Evolutionary conservation across 139 green algal genomes (phyloP), one percentile per base, ranked within the genome.

Genomic region (Chlorella sorokiniana): DNA sequence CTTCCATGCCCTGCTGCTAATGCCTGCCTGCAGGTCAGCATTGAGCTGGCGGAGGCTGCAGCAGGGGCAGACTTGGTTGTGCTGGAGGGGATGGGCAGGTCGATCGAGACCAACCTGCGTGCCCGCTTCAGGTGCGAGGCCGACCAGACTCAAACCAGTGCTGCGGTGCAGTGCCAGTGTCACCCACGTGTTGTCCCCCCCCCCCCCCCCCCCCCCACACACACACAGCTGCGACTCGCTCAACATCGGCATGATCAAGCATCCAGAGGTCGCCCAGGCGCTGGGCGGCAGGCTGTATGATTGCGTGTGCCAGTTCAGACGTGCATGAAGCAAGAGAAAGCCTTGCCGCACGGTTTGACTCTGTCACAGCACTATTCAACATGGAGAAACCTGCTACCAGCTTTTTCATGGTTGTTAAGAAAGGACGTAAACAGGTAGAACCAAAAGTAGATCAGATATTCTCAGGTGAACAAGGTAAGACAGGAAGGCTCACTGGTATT

Each of bases 21-120:
- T 44, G n/a, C 42, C 45, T 33, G 77, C 2, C 31, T 56, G 29
- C 75, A 93, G 83, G 72, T 98, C 18, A 96, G 91, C 10, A 40
- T 73, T 25, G 91, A 95, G 81, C 75, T 97, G 18, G 91, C 84
- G 22, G 89, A 83, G 1, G 92, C 87, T 31, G 92, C 87, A n/a
- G 63, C 80, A 33, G 88, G 88, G 38, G 91, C 86, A 10, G 95
- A 98, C 82, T 81, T 99, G 42, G 83, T 99, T 16, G 81, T 99
- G 9, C 81, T 99, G 44, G 94, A 98, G 56, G 96, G 96, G 51
- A 99, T 99, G 96, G 96, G 97, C 0, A 81, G 93, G 10, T 86
- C 76, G 10, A 95, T 97, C 35, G 96, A 98, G 85, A 98, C 96
- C 69, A 99, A 99, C 81, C 82, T 99, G 68, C 38, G 90, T 54